Base-by-base conservation (phyloP, 1,284 basidiomycete genomes). In the Psilocybe mexicana region DNA sequence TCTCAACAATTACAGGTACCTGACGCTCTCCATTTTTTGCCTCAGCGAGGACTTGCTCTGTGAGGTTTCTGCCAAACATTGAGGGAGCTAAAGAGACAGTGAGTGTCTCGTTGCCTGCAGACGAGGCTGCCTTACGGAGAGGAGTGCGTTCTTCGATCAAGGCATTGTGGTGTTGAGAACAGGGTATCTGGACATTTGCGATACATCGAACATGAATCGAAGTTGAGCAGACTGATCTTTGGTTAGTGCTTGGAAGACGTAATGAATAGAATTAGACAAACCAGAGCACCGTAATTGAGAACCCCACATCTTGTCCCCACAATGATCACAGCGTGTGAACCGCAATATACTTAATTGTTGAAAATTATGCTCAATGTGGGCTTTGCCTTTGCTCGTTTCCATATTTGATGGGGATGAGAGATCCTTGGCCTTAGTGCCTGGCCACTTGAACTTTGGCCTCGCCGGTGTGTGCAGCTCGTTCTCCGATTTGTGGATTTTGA, bases 221-320 rank as follows among this genome's bases (percentile, higher is more conserved):
- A 55, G 87, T 79, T 57, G 80, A 83, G 68, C 90, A 93, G 50
- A 74, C 90, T 92, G 46, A 10, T 33, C 38, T 24, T 14, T 58
- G 43, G 26, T 36, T 2, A 30, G 18, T 43, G 38, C 11, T 7
- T 7, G 18, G 28, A 25, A 24, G 18, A 4, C 42, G 24, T 2
- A 7, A 25, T 35, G 23, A 26, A 47, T 54, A 48, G 57, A 40
- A 50, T 18, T 18, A 30, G 58, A 79, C 89, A 71, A 67, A 94
- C 94, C 80, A 60, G 87, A 84, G 71, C 96, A 99, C 35, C 93
- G 88, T 58, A 94, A 81, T 72, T 95, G 93, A 40, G 96, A 88
- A 4, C 96, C 96, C 95, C 96, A 99, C 88, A 99, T 89, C 79
- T 98, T 99, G 70, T 98, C 97, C 42, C 90, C 89, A 71, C 96